Evolutionary conservation across 176 grass and related monocot genomes (phyloP), one percentile per base, ranked within the genome.

Genomic region (Typha latifolia): DNA sequence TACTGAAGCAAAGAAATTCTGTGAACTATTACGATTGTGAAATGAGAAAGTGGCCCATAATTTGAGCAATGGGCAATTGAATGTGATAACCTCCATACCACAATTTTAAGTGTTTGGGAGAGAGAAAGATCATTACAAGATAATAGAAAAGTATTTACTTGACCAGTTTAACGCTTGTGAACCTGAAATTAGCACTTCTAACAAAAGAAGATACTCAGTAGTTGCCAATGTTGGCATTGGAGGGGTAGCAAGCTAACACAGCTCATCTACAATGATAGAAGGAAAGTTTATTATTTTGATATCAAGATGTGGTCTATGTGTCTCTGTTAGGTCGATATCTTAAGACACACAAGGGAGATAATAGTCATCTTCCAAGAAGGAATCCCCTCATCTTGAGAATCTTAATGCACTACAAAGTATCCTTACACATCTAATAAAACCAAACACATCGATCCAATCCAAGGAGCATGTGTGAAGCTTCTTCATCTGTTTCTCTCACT

Each of bases 161-260:
- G 24, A 52, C 31, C 65, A 16, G 27, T 75, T 16, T 21, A n/a
- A 11, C 49, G 13, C 51, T 53, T 32, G 61, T 63, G 34, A 61
- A 62, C 65, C 37, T 24, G 51, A 51, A 49, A 15, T 26, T 26
- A 26, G 24, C 24, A 26, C 2, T 26, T 26, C 0, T 26, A 26
- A 26, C 24, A 26, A 2, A 26, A 26, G n/a, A 63, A 43, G 14
- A 2, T 67, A 67, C 49, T 32, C 24, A 26, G 24, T 80, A 14
- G 49, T 80, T 31, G 48, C 77, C n/a, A 80, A 72, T 50, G 62
- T 69, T 2, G 66, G 66, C 9, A 69, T 67, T 2, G 16, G 43
- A 22, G 65, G 65, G 2, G 34, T 3, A 34, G 43, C 14, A 67
- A 69, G 66, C 9, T 69, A 52, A 49, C 66, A 29, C 66, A 69